phyloP scores from a whole-genome alignment of 371 early-diverging fungal species.

The Amoeboaphelidium protococcarum region DNA sequence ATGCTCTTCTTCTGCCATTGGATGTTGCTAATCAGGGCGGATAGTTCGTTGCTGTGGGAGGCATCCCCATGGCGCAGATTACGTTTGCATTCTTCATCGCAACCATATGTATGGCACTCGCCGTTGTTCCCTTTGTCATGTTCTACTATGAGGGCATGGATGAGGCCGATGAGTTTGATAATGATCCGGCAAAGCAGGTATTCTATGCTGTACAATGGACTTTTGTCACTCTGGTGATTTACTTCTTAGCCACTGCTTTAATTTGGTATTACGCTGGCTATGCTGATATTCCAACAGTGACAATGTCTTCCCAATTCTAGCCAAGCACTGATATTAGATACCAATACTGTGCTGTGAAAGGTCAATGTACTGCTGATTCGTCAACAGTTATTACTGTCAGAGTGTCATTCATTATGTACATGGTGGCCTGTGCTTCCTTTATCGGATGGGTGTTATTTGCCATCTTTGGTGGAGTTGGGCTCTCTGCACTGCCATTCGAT shows the following conservation, averaged over 20 bases:
- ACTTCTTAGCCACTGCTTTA: conserved; percentile 11
- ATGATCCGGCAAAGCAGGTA: conserved; percentile 6
- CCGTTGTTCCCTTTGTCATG: conserved; percentile 22
- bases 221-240: conserved; percentile 14
- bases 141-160: conserved; percentile 27
- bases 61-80: conserved; percentile 17
- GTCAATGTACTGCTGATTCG: no score
- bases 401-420: conserved; percentile 18
- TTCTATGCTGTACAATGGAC: conserved; percentile 22
- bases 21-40: conserved; percentile 26
- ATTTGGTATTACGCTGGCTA: conserved; percentile 16
- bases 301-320: conserved; percentile 7
- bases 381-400: no score
- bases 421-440: conserved; percentile 18
- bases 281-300: conserved; percentile 11
- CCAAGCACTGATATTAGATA: not conserved
- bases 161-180: conserved; percentile 10
- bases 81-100: conserved; percentile 16
- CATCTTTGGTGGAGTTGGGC: conserved; percentile 25
- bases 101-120: conserved; percentile 12
- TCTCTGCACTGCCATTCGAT: conserved; percentile 19
- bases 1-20: conserved; percentile 23
- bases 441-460: conserved; percentile 23
- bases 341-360: not conserved
- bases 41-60: conserved; percentile 5